Conservation (phyloP, 2,329 filamentous ascomycete genomes). For the Talaromyces sp. region DNA sequence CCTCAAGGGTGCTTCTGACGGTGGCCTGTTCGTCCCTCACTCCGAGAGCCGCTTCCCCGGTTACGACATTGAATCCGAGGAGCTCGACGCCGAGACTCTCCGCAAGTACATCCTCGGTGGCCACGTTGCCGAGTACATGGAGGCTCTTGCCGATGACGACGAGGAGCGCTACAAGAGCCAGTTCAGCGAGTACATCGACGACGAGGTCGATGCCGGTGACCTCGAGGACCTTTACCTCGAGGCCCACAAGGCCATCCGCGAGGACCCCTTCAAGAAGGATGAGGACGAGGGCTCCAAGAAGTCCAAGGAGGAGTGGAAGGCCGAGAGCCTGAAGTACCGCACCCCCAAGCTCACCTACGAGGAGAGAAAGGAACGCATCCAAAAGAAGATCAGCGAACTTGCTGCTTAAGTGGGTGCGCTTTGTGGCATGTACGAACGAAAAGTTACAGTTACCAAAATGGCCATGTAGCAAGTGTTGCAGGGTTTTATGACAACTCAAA, state of each 20-base stretch:
- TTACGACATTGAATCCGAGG: constrained; percentile 94
- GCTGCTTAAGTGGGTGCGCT: constrained; percentile 31
- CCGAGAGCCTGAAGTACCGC: constrained; percentile 86
- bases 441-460: neutral
- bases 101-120: constrained; percentile 99
- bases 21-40: constrained; percentile 94
- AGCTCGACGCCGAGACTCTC: constrained; percentile 93
- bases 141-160: constrained; percentile 97
- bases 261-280: constrained; percentile 95
- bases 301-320: constrained; percentile 95
- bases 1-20: constrained; percentile 99
- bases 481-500: constrained; percentile 1
- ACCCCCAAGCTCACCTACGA: constrained; percentile 71
- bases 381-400: constrained; percentile 86
- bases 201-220: constrained; percentile 91
- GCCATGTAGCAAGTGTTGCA: neutral
- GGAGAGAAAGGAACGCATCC: constrained; percentile 75
- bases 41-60: constrained; percentile 99
- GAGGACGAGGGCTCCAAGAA: constrained; percentile 73
- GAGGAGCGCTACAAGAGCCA: constrained; percentile 99
- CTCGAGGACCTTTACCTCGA: constrained; percentile 95
- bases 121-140: constrained; percentile 99
- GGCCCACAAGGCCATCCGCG: constrained; percentile 93
- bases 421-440: neutral
- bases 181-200: constrained; percentile 97